Evolutionary conservation across 2,329 filamentous ascomycete species (phyloP), one percentile per base, ranked within the genome.

Genomic region (Talaromyces atroroseus): DNA sequence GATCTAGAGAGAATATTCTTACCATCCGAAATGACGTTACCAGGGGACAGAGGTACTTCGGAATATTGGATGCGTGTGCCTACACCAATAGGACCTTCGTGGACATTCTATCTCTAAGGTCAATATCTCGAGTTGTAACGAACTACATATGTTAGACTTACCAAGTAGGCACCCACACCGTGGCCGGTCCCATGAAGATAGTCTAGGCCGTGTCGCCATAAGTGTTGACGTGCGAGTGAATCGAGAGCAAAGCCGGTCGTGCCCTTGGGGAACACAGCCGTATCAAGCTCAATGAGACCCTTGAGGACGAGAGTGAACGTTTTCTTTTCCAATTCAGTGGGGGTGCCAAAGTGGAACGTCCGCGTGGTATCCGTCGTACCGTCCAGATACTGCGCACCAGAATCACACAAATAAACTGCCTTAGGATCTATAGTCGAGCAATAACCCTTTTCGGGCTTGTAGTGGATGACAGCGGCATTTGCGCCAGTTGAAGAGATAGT

Each of bases 141-240:
- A 5, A 36, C 23, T 34, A 1, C 12, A 44, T 26, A 16, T 12
- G 14, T 5, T 5, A 34, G 11, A 38, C 59, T 63, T 68, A 77
- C 76, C 63, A 99, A 77, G 73, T 87, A 99, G 1, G 91, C 96
- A 26, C 94, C 94, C 36, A 99, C 89, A 45, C 94, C 94, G 69
- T 99, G 94, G 10, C 94, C 94, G 4, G 94, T 99, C 56, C 94
- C 94, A 70, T 99, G 94, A 38, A 94, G 85, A 73, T 96, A 99
- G 70, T 99, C 94, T 12, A 99, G 79, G 0, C 94, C 94, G 66
- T 92, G 82, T 67, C 89, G 88, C 94, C 94, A 99, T 58, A 99
- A 80, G 67, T 89, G 89, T 66, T 99, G 94, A 56, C 94, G 86
- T 14, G 94, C 94, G 53, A 97, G 77, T 6, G 84, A 82, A 71